Conservation (phyloP, 371 early-diverging fungal genomes). For the Mucor saturninus region DNA sequence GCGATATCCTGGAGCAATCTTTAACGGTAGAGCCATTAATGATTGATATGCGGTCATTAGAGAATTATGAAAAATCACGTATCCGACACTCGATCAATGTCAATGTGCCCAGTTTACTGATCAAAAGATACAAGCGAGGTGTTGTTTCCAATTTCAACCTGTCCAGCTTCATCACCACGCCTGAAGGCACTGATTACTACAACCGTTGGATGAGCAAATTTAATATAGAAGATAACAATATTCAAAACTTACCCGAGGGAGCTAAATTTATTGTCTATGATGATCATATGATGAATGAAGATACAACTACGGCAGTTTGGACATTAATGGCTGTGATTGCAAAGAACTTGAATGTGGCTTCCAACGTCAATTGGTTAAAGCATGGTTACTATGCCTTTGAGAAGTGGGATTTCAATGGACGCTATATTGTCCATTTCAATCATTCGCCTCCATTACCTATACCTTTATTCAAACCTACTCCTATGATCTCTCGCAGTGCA, state of each 20-base stretch:
- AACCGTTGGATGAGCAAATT: conserved; percentile 23
- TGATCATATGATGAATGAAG: conserved; percentile 54
- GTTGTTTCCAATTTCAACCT: conserved; percentile 62
- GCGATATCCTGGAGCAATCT: neutral
- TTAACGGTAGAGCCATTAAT: conserved; percentile 30
- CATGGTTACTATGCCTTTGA: conserved; percentile 57
- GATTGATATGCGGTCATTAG: conserved; percentile 50
- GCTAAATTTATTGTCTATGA: conserved; percentile 54
- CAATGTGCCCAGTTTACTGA: conserved; percentile 59
- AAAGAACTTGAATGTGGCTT: conserved; percentile 5
- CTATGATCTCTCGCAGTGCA: conserved; percentile 45
- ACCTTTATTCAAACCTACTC: conserved; percentile 22
- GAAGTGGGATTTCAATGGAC: conserved; percentile 22
- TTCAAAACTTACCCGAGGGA: conserved; percentile 18
- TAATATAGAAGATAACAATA: conserved; percentile 10
- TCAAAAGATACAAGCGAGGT: conserved; percentile 65
- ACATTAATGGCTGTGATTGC: conserved; percentile 21
- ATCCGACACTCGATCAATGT: conserved; percentile 58
- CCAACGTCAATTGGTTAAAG: conserved; percentile 44
- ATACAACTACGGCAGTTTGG: conserved; percentile 17
- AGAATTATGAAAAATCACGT: conserved; percentile 37
- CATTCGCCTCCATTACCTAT: conserved; percentile 23
- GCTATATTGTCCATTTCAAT: conserved; percentile 11
- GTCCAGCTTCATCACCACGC: conserved; percentile 66
- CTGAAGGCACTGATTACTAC: conserved; percentile 52